phyloP scores from a whole-genome alignment of 148 eudicot species.

The Rhododendron ovatum region DNA sequence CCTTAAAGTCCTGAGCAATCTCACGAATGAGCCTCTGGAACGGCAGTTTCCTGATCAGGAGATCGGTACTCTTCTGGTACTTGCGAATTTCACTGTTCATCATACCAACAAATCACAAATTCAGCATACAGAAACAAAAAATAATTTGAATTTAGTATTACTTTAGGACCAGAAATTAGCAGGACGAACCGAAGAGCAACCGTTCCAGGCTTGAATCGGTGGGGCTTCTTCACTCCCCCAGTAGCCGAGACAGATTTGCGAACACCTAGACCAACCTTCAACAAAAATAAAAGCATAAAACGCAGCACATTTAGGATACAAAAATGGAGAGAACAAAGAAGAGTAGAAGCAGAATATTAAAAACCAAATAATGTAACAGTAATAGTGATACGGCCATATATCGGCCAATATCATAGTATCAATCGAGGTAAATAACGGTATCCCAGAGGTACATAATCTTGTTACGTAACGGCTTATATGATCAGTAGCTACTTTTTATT shows the following conservation, averaged over 20 bases:
- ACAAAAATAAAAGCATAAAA: not conserved
- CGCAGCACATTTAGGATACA: not conserved
- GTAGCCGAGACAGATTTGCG: not conserved
- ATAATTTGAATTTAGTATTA: not conserved
- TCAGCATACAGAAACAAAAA: not conserved
- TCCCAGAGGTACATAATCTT: no score
- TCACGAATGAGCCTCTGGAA: constrained; percentile 12
- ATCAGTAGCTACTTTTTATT: no score
- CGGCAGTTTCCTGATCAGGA: not conserved
- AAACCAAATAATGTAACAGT: no score
- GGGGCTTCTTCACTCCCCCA: constrained; percentile 10
- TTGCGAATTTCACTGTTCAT: constrained; percentile 3
- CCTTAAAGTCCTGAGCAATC: constrained; percentile 11
- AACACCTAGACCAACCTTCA: not conserved
- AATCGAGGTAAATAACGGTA: no score
- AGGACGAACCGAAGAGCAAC: constrained; percentile 3
- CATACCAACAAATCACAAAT: not conserved
- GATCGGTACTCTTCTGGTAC: not conserved
- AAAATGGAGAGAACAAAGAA: not conserved
- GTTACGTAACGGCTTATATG: no score
- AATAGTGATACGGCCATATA: no score
- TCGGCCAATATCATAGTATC: no score
- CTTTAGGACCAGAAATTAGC: not conserved
- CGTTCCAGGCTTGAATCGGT: constrained; percentile 1
- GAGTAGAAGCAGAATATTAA: not conserved